These are phyloP conservation scores for Massariosphaeria phaeospora DNA, from an alignment of 495 filamentous ascomycete species.

Conservation along the genomic window DNA sequence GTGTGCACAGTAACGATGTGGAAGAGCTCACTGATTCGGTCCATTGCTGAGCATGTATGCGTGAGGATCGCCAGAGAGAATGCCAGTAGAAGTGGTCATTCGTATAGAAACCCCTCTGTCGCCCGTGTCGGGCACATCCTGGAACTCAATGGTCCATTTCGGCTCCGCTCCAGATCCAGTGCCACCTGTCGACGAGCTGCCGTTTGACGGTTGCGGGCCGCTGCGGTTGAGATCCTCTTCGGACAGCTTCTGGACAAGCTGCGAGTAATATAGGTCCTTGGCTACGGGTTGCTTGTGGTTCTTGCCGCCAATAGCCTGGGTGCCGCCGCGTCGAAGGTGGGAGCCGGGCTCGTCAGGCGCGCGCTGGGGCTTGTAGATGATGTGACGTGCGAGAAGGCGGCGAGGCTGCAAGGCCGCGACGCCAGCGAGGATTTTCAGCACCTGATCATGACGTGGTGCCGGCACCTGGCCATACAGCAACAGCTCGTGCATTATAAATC, in stretches of 20 bases:
- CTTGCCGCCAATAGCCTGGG: constrained; percentile 32
- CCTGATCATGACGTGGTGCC: constrained; percentile 48
- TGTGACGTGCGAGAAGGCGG: constrained; percentile 54
- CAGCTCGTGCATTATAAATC: constrained; percentile 54
- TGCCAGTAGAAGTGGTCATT: constrained; percentile 37
- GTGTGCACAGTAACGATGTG: neutral
- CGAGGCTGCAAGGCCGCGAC: constrained; percentile 63
- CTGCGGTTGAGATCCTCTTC: constrained; percentile 35
- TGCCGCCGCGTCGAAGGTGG: constrained; percentile 37
- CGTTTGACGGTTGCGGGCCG: neutral
- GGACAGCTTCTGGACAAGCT: constrained; percentile 36
- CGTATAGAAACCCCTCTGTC: constrained; percentile 40
- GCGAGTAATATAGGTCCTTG: constrained; percentile 43
- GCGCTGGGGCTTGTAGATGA: constrained; percentile 61
- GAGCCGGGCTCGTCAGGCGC: constrained; percentile 30
- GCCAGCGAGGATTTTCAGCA: constrained; percentile 63
- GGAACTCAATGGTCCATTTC: constrained; percentile 41
- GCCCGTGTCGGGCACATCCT: constrained; percentile 46
- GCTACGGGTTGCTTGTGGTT: constrained; percentile 22
- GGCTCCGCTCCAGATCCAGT: neutral
- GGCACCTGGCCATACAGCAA: constrained; percentile 50
- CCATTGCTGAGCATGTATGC: constrained; percentile 43
- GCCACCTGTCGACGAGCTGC: neutral
- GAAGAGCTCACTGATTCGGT: constrained; percentile 45
- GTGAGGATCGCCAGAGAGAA: constrained; percentile 41